These are phyloP conservation scores for Phytopythium montanum DNA, from an alignment of 352 stramenopile species.

Conservation along the genomic window DNA sequence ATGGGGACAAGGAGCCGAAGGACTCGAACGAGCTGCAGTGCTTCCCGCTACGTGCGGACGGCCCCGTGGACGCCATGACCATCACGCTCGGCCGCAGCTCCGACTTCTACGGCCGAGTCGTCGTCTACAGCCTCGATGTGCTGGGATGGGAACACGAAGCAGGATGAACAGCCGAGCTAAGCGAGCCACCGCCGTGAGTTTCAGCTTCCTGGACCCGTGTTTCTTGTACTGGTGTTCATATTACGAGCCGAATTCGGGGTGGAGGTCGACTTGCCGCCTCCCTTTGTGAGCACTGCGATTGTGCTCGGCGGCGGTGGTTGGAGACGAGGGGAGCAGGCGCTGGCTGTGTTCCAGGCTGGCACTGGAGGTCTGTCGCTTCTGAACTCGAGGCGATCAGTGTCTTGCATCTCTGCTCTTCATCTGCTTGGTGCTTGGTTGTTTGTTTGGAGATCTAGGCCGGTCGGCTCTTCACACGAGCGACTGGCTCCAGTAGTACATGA, in stretches of 20 bases:
- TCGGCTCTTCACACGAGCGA: conserved; percentile 40
- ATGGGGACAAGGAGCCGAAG: conserved; percentile 32
- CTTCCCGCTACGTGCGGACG: conserved; percentile 22
- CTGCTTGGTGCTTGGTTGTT: not conserved
- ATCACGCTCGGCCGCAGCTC: conserved; percentile 57
- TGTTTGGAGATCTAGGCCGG: not conserved
- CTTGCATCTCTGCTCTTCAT: not conserved
- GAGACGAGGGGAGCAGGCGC: not conserved
- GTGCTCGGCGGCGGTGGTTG: not conserved
- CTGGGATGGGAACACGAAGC: conserved; percentile 19
- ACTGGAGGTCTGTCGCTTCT: not conserved
- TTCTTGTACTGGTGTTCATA: conserved; percentile 3
- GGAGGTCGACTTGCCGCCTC: not conserved
- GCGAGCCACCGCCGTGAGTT: not conserved
- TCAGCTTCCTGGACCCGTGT: not conserved
- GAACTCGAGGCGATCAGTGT: not conserved
- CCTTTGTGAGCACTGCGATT: not conserved
- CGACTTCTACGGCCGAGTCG: conserved; percentile 74
- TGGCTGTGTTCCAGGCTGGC: too few species aligned
- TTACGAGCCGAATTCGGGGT: not conserved
- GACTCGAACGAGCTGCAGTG: conserved; percentile 58
- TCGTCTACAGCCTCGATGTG: conserved; percentile 58
- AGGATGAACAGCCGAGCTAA: not conserved
- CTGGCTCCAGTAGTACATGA: conserved; percentile 89
- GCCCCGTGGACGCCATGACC: conserved; percentile 32